These are phyloP conservation scores for Fagopyrum homotropicum DNA, from an alignment of 148 eudicot species.

Conservation along the genomic window DNA sequence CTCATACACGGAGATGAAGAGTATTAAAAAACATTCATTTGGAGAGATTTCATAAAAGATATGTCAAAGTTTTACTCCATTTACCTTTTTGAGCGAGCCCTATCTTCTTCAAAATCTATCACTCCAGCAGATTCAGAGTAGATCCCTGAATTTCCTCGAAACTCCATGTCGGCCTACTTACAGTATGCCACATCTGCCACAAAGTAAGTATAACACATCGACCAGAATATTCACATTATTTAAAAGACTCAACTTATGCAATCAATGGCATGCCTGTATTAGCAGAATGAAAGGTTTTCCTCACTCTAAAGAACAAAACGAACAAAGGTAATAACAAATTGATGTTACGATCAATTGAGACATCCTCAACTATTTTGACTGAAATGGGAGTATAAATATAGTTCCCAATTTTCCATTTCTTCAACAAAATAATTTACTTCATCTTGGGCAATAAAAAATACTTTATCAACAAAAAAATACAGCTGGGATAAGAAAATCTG, in stretches of 20 bases:
- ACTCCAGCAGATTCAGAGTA: conserved; percentile 84
- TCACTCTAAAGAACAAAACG: not conserved
- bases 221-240: conserved; percentile 49
- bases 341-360: not conserved
- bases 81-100: conserved; percentile 87
- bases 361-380: too few relatives aligned
- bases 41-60: not conserved
- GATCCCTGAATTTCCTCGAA: conserved; percentile 83
- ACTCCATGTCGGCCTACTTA: conserved; percentile 84
- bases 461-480: not conserved
- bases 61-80: not conserved
- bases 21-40: not conserved
- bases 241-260: not conserved
- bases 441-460: not conserved
- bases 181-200: conserved; percentile 94
- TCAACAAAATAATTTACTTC: not conserved
- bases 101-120: conserved; percentile 89
- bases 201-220: conserved; percentile 93
- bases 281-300: conserved; percentile 3
- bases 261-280: not conserved
- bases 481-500: not conserved
- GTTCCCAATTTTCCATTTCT: too few relatives aligned
- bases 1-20: not conserved
- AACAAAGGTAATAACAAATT: not conserved
- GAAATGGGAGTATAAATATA: too few relatives aligned